Conservation (phyloP, 2,329 filamentous ascomycete species). For the Claviceps sorghi region DNA sequence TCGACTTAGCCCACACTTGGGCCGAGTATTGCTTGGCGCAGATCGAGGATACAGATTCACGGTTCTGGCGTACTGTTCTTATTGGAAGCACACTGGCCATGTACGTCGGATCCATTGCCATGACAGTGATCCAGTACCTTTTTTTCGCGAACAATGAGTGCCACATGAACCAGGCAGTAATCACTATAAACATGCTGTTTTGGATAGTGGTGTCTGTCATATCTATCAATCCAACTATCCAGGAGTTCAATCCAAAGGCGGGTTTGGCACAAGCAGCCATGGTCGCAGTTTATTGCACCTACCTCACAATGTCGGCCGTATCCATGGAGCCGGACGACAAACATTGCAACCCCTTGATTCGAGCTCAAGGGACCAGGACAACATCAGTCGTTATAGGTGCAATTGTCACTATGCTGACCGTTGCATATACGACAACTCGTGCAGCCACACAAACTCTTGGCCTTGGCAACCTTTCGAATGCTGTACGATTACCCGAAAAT, state of each 20-base stretch:
- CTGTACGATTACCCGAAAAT: conserved; percentile 47
- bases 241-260: conserved; percentile 84
- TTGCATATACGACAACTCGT: conserved; percentile 93
- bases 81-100: conserved; percentile 88
- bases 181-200: conserved; percentile 82
- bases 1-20: conserved; percentile 93
- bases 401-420: conserved; percentile 89
- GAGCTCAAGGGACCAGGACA: conserved; percentile 72
- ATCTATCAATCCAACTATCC: conserved; percentile 78
- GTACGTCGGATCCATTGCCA: conserved; percentile 79
- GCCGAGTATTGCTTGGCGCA: conserved; percentile 89
- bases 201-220: conserved; percentile 68
- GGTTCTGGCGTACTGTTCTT: conserved; percentile 69
- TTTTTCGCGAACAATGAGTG: conserved; percentile 78
- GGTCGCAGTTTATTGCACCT: conserved; percentile 96
- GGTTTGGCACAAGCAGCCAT: conserved; percentile 95
- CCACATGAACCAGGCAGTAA: conserved; percentile 91
- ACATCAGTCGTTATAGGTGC: conserved; percentile 87
- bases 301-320: conserved; percentile 93
- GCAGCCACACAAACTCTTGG: conserved; percentile 84
- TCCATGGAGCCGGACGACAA: conserved; percentile 96
- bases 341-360: conserved; percentile 82
- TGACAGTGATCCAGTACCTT: conserved; percentile 94
- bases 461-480: conserved; percentile 39
- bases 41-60: conserved; percentile 80